A percentile compares a stretch with the other conserved stretches of the same genome.
phyloP scores from a whole-genome alignment of 345 rosid genomes.

The Litchi chinensis region DNA sequence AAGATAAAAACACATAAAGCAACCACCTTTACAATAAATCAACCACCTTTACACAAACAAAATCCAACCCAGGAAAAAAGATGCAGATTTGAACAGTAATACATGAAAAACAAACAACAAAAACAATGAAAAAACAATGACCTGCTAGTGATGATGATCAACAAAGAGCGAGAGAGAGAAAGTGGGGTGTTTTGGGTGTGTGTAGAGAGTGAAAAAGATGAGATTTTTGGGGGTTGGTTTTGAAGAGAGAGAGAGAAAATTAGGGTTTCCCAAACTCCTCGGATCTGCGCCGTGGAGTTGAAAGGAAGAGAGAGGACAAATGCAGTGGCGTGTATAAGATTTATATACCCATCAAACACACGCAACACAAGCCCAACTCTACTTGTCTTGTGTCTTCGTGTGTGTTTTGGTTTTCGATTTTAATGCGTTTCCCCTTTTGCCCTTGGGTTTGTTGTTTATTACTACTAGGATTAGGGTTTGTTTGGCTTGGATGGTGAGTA shows the following conservation, averaged over 20 bases:
- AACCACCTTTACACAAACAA: background rate
- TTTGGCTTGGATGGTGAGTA: no score
- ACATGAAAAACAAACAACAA: background rate
- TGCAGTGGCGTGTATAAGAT: background rate
- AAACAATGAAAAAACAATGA: slow-evolving; percentile 1
- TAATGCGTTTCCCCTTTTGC: background rate
- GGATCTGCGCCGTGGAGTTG: slow-evolving; percentile 93
- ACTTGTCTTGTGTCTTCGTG: background rate
- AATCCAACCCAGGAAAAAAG: background rate
- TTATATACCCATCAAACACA: slow-evolving; percentile 4
- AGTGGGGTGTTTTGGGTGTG: background rate
- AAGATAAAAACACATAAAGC: background rate
- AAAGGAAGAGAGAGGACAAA: background rate
- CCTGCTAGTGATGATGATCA: slow-evolving; percentile 26
- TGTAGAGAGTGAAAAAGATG: slow-evolving; percentile 17
- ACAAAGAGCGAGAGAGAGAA: slow-evolving; percentile 7
- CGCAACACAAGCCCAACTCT: background rate
- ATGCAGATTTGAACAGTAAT: background rate
- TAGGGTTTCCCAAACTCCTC: slow-evolving; percentile 81
- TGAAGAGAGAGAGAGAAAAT: slow-evolving; percentile 16
- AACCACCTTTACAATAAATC: slow-evolving; percentile 12
- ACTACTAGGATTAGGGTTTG: no score
- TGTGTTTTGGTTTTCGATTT: no score
- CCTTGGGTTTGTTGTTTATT: background rate
- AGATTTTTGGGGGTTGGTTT: background rate